Evolutionary conservation across 2,329 filamentous ascomycete genomes (phyloP).

Genomic region (Periconia digitata): DNA sequence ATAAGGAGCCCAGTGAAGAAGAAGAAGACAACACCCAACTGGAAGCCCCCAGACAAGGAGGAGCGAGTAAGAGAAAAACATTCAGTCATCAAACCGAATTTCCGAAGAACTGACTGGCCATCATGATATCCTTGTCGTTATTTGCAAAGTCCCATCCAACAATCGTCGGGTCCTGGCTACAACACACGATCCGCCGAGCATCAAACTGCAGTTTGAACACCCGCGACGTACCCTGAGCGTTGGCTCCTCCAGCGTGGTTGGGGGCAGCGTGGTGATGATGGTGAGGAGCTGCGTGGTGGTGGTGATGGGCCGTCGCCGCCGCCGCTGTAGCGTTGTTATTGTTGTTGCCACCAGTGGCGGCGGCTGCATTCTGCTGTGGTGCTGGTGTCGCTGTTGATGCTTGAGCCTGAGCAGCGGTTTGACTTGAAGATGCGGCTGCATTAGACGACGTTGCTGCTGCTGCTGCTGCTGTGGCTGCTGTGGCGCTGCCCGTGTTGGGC

Average conservation of each 20-base stretch:
- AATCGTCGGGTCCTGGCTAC: constrained; percentile 86
- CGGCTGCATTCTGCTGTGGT: constrained; percentile 14
- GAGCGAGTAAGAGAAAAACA: no score
- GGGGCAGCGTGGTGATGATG: constrained; percentile 33
- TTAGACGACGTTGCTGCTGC: constrained; percentile 8
- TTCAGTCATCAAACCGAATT: constrained; percentile 29
- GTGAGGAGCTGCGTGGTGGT: constrained; percentile 19
- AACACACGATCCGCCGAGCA: constrained; percentile 88
- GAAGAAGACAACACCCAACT: no score
- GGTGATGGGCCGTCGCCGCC: not conserved
- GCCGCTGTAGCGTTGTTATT: no score
- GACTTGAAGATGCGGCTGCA: constrained; percentile 3
- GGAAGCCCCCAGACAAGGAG: no score
- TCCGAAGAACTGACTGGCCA: constrained; percentile 76
- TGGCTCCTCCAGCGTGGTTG: constrained; percentile 29
- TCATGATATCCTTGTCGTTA: constrained; percentile 75
- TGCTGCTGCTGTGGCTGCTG: constrained; percentile 8
- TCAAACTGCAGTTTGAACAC: constrained; percentile 99
- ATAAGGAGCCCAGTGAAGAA: no score
- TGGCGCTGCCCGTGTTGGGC: constrained; percentile 14
- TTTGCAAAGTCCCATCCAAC: constrained; percentile 98
- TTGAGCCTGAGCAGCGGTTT: constrained; percentile 3
- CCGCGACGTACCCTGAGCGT: constrained; percentile 51
- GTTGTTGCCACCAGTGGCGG: constrained; percentile 1
- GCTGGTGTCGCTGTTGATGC: constrained; percentile 14